phyloP scores from a whole-genome alignment of 306 rosid species.

The Trichosanthes cucumerina region DNA sequence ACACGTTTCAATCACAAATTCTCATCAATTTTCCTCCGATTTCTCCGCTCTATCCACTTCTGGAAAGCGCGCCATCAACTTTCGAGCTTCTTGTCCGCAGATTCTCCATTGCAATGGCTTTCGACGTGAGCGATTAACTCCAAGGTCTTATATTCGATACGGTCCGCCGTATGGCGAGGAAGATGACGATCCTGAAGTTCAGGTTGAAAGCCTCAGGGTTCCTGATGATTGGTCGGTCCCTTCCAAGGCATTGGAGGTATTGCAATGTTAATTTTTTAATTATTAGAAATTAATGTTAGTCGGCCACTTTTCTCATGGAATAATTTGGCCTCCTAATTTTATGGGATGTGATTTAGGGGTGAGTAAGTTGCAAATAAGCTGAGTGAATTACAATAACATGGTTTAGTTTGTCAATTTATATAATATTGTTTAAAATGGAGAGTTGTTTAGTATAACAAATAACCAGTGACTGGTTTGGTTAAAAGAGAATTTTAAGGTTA shows the following conservation, averaged over 20 bases:
- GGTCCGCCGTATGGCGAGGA: conserved; percentile 19
- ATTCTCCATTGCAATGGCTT: neutral
- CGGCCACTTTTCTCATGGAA: too few relatives aligned
- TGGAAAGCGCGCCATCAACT: neutral
- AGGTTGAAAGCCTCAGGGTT: conserved; percentile 54
- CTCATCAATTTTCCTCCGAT: neutral
- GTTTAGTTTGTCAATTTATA: too few relatives aligned
- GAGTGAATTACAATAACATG: too few relatives aligned
- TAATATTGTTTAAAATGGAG: too few relatives aligned
- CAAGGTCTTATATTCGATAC: conserved; percentile 22
- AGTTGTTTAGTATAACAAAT: too few relatives aligned
- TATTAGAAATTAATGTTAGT: too few relatives aligned
- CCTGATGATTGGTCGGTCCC: conserved; percentile 68
- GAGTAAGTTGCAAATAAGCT: too few relatives aligned
- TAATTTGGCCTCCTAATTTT: too few relatives aligned
- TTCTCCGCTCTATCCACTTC: neutral
- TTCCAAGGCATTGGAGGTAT: conserved; percentile 59
- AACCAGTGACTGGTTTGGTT: too few relatives aligned
- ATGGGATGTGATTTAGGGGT: too few relatives aligned
- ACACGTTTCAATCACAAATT: neutral
- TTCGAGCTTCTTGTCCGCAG: conserved; percentile 13
- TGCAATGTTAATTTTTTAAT: too few relatives aligned
- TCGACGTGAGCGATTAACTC: neutral
- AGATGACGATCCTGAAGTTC: conserved; percentile 21
- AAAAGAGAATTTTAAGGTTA: too few relatives aligned